Base-by-base conservation (phyloP, 176 grass and related monocot genomes). In the Phoenix dactylifera region DNA sequence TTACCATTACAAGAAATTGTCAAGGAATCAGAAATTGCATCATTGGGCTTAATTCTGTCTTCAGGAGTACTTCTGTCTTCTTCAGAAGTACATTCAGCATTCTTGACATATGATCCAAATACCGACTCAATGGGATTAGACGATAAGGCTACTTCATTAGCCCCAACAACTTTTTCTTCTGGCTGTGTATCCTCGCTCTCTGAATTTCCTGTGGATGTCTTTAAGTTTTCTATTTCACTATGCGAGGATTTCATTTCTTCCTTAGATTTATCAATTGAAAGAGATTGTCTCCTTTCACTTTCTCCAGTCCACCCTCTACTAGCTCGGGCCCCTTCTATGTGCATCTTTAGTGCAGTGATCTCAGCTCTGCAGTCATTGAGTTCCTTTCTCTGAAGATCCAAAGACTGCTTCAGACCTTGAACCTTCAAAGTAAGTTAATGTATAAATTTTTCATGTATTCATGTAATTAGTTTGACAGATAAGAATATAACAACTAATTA, bases 311-410 rank as follows among this genome's bases (percentile, higher is more conserved):
- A 80, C n/a, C 72, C 64, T 71, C 81, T 86, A 66, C 69, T 82
- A 57, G 86, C 86, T 67, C 74, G 80, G 62, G 72, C 66, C 70
- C 83, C 81, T 97, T 97, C 92, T 71, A 97, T 78, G 63, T 91
- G 88, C 92, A 97, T 91, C 79, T 97, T 87, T 73, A 97, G 78
- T 54, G 87, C 52, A 64, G 92, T 97, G 73, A 97, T 85, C 90
- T 97, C 92, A 83, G 83, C 81, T 74, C 83, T 80, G 79, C 83
- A 85, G 49, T 97, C 87, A 66, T 97, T 97, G 65, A 97, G 72
- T 28, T 90, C 82, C 44, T 82, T 85, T 59, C 87, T 87, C 73
- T 91, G 83, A 51, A 85, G 44, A 78, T 91, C 87, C 69, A 85
- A 39, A 32, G 72, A 76, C 63, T 97, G 77, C 71, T 90, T 97